Percentiles rank a stretch among this genome's conserved stretches.
Conservation (phyloP, 306 rosid species). For the Gynostemma pentaphyllum region DNA sequence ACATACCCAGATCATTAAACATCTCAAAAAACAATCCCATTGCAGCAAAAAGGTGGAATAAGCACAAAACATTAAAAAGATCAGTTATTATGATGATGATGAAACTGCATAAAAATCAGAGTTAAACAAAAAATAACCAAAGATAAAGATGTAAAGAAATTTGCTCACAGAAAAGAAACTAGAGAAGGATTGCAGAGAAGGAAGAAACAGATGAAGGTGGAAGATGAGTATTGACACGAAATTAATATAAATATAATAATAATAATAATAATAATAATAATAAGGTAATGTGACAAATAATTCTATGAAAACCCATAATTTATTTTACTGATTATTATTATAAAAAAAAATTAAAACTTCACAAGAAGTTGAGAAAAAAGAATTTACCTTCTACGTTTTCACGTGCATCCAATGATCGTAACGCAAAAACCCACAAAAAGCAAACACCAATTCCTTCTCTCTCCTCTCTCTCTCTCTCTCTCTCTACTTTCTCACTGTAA, state of each 20-base stretch:
- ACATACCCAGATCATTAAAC: constrained; percentile 43
- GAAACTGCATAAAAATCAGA: constrained; percentile 17
- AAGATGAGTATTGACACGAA: constrained; percentile 29
- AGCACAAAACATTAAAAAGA: constrained; percentile 10
- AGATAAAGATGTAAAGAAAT: constrained; percentile 6
- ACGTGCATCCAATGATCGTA: constrained; percentile 49
- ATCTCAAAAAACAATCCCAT: constrained; percentile 22
- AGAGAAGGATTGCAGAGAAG: constrained; percentile 26
- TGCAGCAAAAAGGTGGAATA: constrained; percentile 14
- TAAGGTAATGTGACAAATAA: constrained; percentile 11
- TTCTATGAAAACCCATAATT: constrained; percentile 12
- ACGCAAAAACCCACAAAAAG: constrained; percentile 23
- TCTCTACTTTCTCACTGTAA: constrained; percentile 5
- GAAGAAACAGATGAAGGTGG: constrained; percentile 40
- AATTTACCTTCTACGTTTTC: constrained; percentile 36
- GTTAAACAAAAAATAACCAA: constrained; percentile 12
- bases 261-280: too few species aligned
- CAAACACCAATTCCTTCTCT: constrained; percentile 11
- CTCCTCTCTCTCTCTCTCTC: constrained; percentile 17
- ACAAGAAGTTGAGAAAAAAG: constrained; percentile 18
- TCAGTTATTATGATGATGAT: constrained; percentile 9
- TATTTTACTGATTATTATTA: constrained; percentile 7
- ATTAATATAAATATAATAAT: too few species aligned
- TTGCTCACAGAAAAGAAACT: constrained; percentile 27
- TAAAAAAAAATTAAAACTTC: constrained; percentile 1